Percentiles rank a stretch among this genome's conserved stretches.
Conservation (phyloP, 495 filamentous ascomycete genomes). For the Neurospora sp. region DNA sequence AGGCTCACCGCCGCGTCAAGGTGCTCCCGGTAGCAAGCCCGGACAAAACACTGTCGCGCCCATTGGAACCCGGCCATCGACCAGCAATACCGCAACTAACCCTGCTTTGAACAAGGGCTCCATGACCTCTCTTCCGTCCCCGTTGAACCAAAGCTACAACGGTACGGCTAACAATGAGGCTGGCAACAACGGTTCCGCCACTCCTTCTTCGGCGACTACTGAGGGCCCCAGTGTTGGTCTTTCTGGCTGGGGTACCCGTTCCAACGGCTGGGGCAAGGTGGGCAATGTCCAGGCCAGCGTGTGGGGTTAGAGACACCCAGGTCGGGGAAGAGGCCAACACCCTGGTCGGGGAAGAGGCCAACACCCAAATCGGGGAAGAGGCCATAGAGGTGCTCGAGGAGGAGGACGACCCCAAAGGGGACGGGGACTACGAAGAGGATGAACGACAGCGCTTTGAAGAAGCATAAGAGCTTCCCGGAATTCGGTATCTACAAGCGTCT, state of each 20-base stretch:
- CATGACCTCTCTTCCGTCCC: constrained; percentile 82
- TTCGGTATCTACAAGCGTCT: neutral
- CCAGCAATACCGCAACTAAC: constrained; percentile 45
- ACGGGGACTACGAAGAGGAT: neutral
- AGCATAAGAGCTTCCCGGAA: neutral
- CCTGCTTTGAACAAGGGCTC: constrained; percentile 71
- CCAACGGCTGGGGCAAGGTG: constrained; percentile 66
- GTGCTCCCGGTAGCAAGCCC: constrained; percentile 40
- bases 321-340: neutral
- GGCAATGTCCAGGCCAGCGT: constrained; percentile 65
- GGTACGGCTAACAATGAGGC: constrained; percentile 27
- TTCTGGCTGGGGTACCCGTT: constrained; percentile 59
- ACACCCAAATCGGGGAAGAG: neutral
- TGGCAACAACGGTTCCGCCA: constrained; percentile 16
- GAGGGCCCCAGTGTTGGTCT: constrained; percentile 29
- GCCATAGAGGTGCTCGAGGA: neutral
- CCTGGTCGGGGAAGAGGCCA: neutral
- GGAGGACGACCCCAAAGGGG: neutral
- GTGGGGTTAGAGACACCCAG: constrained; percentile 49
- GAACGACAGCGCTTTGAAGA: neutral
- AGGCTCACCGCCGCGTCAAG: constrained; percentile 71
- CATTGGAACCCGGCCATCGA: constrained; percentile 79
- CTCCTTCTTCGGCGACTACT: constrained; percentile 28
- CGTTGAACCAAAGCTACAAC: constrained; percentile 71
- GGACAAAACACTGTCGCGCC: constrained; percentile 59